Conservation (phyloP, 2,329 filamentous ascomycete genomes). For the Cordyceps farinosa region DNA sequence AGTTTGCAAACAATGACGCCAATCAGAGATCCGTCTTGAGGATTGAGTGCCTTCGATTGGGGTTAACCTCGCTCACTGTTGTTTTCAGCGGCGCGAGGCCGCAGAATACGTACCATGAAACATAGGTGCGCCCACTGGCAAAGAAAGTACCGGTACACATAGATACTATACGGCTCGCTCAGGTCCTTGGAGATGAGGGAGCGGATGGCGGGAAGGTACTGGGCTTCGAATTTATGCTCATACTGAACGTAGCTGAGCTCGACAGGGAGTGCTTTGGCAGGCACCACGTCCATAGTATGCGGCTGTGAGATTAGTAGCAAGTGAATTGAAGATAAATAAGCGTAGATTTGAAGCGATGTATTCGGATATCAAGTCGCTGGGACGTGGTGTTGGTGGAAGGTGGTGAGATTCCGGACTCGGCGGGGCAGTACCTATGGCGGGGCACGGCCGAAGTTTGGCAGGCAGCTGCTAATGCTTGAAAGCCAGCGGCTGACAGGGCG, state of each 20-base stretch:
- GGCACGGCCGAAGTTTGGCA: background rate
- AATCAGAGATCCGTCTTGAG: slow-evolving; percentile 62
- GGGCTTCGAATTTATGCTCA: slow-evolving; percentile 55
- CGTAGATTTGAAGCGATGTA: background rate
- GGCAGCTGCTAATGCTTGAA: background rate
- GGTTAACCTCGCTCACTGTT: background rate
- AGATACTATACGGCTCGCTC: slow-evolving; percentile 98
- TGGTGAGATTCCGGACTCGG: slow-evolving; percentile 11
- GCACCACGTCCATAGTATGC: slow-evolving; percentile 30
- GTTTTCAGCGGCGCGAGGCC: slow-evolving; percentile 16
- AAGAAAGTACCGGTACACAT: slow-evolving; percentile 96
- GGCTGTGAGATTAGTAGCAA: background rate
- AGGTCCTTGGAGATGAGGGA: slow-evolving; percentile 93
- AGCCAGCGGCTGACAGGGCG: background rate
- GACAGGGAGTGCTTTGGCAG: slow-evolving; percentile 35
- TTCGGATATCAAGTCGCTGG: background rate
- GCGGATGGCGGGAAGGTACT: slow-evolving; percentile 80
- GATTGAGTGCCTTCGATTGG: slow-evolving; percentile 52
- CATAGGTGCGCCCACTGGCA: slow-evolving; percentile 98
- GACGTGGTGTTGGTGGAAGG: slow-evolving; percentile 3
- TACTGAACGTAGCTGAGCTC: slow-evolving; percentile 60
- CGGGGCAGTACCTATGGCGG: slow-evolving; percentile 9
- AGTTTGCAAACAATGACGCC: slow-evolving; percentile 95
- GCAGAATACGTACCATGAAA: slow-evolving; percentile 65
- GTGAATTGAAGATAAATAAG: background rate